Evolutionary conservation across 306 rosid species (phyloP), one percentile per base, ranked within the genome.

Genomic region (Cercis canadensis): DNA sequence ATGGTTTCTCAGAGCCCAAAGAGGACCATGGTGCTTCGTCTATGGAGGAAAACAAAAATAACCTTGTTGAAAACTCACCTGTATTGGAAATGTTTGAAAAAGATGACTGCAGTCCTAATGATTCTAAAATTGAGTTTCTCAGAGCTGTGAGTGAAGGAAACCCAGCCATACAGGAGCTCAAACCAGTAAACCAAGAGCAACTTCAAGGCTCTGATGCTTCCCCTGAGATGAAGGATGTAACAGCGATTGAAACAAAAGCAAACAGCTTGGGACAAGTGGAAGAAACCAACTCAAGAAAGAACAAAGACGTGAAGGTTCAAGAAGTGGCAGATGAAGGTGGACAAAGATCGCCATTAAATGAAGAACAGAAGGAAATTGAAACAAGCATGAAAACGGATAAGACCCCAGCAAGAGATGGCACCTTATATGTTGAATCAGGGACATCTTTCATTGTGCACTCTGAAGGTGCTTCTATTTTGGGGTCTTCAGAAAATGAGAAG

Each of bases 151-250:
- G 69, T 36, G 75, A 34, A 55, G 74, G 76, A 10, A 32, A n/a
- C n/a, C n/a, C 43, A 51, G 9, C 43, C 21, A 57, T 37, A 40
- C 74, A 78, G 68, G 78, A 68, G 66, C 40, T 16, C 18, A 21
- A 80, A 64, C 73, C 21, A 62, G 83, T 62, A 5, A 57, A 37
- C 1, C 19, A 51, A 34, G 75, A 67, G 68, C 71, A 18, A 29
- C 51, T 37, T 2, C 16, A 45, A 29, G 31, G 67, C 24, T 33
- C 11, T 49, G 43, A 57, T 19, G 21, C 17, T 76, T 36, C 67
- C 19, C 32, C 43, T 3, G 52, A 73, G 60, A 72, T 29, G 52
- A 67, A 68, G 59, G 67, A 5, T 50, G 43, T 40, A 53, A 36
- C 52, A 69, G 50, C 44, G 45, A 44, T 0, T 21, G 74, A 74